These are phyloP conservation scores for Apium graveolens DNA, from an alignment of 129 eudicot genomes.

Conservation along the genomic window DNA sequence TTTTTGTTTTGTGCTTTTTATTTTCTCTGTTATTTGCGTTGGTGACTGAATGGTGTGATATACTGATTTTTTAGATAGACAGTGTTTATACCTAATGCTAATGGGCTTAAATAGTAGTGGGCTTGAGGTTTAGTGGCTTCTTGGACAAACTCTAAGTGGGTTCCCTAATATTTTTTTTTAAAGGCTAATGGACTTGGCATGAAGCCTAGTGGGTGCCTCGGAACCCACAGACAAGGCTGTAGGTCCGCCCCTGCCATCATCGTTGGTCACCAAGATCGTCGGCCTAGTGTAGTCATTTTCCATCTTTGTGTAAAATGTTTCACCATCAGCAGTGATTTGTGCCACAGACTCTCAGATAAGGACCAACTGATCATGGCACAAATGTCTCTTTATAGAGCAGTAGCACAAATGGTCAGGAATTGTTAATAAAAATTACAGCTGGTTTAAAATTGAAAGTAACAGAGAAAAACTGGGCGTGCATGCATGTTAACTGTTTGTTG, in stretches of 20 bases:
- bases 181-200: too few relatives aligned
- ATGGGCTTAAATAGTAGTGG: too few relatives aligned
- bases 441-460: conserved; percentile 20
- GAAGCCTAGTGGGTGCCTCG: too few relatives aligned
- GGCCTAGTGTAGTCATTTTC: conserved; percentile 23
- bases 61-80: too few relatives aligned
- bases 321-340: background rate
- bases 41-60: too few relatives aligned
- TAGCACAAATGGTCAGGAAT: background rate
- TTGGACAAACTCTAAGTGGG: too few relatives aligned
- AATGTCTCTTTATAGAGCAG: background rate
- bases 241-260: conserved; percentile 48
- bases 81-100: too few relatives aligned
- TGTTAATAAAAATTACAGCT: conserved; percentile 12
- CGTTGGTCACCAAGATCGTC: conserved; percentile 78
- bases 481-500: background rate
- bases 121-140: too few relatives aligned
- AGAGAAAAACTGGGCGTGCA: background rate
- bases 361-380: background rate
- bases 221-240: too few relatives aligned
- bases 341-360: background rate
- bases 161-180: too few relatives aligned
- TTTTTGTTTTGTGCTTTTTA: too few relatives aligned
- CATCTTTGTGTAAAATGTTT: conserved; percentile 7
- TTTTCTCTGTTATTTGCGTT: too few relatives aligned